Evolutionary conservation across 768 basidiomycete genomes (phyloP), one percentile per base, ranked within the genome.

Genomic region (Tephrocybe sp.): DNA sequence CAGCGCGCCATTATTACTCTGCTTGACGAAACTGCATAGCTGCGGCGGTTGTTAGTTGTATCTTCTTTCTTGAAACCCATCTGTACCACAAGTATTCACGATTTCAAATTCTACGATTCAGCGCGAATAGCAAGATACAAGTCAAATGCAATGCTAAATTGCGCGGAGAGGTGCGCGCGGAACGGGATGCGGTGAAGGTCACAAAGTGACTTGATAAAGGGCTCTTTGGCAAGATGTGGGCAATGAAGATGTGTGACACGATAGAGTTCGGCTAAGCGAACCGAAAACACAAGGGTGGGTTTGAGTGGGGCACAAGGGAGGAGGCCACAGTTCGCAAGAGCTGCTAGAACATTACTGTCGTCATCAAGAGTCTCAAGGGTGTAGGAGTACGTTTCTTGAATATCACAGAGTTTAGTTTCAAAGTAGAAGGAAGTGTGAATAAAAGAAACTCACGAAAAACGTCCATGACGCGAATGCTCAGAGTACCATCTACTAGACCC

Each of bases 1-100:
- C 51, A 59, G n/a, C 52, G 54, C 4, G 62, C 74, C 26, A 67
- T 78, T 39, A 60, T 62, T n/a, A 64, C 5, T 26, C 49, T 58
- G 15, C 34, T 58, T n/a, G 34, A 42, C 16, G 8, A 9, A 7
- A 24, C 41, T n/a, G n/a, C n/a, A n/a, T n/a, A n/a, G n/a, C n/a
- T n/a, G n/a, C n/a, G n/a, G n/a, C n/a, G n/a, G n/a, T n/a, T n/a
- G n/a, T n/a, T n/a, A n/a, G n/a, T n/a, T n/a, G n/a, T n/a, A n/a
- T n/a, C n/a, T n/a, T n/a, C n/a, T n/a, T n/a, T n/a, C n/a, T n/a
- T n/a, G n/a, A n/a, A n/a, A n/a, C n/a, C n/a, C n/a, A n/a, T n/a
- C n/a, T n/a, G n/a, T n/a, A n/a, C n/a, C n/a, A n/a, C n/a, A n/a
- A n/a, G n/a, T n/a, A n/a, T n/a, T n/a, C n/a, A n/a, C n/a, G n/a